Base-by-base conservation (phyloP, 2,329 filamentous ascomycete genomes). In the Pyrenochaeta sp. region DNA sequence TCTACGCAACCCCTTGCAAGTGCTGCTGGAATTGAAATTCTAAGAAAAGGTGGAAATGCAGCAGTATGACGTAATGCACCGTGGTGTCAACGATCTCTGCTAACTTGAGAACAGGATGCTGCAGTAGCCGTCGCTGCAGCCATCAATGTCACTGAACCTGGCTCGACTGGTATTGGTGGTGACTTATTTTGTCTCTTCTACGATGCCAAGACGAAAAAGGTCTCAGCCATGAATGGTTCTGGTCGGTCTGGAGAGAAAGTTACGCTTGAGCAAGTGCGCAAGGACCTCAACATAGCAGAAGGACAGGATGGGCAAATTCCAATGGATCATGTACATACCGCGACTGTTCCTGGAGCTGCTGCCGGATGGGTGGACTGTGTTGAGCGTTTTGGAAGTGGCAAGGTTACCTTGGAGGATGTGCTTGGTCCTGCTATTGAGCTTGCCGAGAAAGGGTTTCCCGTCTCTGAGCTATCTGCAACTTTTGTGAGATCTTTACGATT, bases 181-280 rank as follows among this genome's bases (percentile, higher is more conserved):
- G 95, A 99, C 78, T 92, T 97, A 87, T 99, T 98, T 79, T 93
- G 93, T 75, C 85, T 98, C 31, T 97, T 87, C 82, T 98, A 94
- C 80, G 86, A 96, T 72, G 91, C 92, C 36, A 85, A 89, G 64
- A 91, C 88, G 0, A 90, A 90, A 71, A 90, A 90, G 59, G 89
- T 98, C 7, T 89, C 87, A 49, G 91, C 92, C 9, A 80, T 98
- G 75, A 99, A 99, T 75, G 95, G 93, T 17, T 97, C 93, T 1
- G 95, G 95, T n/a, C 87, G 95, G 23, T 86, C 92, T 3, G 87
- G 90, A 4, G 82, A 78, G 45, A 86, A 88, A 32, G 87, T 80
- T 58, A 90, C 87, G 0, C 81, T 96, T 0, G 88, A 92, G 47
- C 82, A 81, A 29, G 83, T 96, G 49, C 85, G 90, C 20, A 82